Conservation (phyloP, 2,329 filamentous ascomycete species). For the Ascochyta koolunga region DNA sequence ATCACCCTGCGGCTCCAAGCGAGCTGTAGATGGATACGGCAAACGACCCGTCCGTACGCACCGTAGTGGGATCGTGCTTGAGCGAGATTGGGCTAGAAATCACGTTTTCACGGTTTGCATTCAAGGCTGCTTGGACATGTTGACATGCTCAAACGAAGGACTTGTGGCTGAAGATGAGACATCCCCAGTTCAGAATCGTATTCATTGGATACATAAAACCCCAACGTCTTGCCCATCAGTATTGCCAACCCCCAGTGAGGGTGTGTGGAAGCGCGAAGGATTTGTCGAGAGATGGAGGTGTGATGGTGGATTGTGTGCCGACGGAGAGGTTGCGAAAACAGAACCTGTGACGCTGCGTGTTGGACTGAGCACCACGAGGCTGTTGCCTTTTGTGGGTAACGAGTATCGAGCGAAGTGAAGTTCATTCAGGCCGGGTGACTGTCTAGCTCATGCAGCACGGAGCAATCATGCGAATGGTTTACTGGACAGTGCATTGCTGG, state of each 20-base stretch:
- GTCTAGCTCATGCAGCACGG: not conserved
- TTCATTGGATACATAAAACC: not conserved
- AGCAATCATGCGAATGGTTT: slow-evolving; percentile 1
- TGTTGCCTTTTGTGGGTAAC: not conserved
- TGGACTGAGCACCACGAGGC: not conserved
- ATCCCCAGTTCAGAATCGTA: not conserved
- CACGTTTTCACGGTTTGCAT: not conserved
- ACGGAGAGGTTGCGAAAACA: not conserved
- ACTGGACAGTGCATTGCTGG: slow-evolving; percentile 4
- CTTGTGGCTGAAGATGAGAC: not conserved
- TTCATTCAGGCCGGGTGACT: slow-evolving; percentile 1
- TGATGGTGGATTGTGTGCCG: not conserved
- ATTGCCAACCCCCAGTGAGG: not conserved
- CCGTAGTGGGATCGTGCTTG: too few species aligned
- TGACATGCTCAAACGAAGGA: slow-evolving; percentile 1
- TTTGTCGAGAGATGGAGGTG: not conserved
- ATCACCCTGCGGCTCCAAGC: too few species aligned
- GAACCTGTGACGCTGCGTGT: not conserved
- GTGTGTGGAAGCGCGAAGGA: not conserved
- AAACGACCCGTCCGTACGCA: too few species aligned
- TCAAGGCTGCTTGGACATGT: not conserved
- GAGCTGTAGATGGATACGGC: too few species aligned
- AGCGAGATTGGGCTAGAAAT: not conserved
- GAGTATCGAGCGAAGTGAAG: slow-evolving; percentile 9
- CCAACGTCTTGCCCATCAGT: not conserved